Evolutionary conservation across 2,329 filamentous ascomycete species (phyloP).

Genomic region (Decorospora gaudefroyi): DNA sequence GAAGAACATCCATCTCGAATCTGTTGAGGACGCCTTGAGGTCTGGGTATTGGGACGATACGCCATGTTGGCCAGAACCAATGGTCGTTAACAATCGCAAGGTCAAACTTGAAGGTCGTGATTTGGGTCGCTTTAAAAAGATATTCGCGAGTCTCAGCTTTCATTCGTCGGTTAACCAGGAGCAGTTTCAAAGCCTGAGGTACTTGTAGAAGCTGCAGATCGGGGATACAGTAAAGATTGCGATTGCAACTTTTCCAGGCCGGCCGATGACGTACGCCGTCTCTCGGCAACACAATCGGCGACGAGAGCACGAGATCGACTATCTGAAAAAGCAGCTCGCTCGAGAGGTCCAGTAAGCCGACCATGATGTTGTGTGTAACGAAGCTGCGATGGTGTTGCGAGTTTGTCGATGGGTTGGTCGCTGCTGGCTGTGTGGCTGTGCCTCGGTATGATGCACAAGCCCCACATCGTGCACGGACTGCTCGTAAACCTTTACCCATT

Average conservation of each 20-base stretch:
- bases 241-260: neutral
- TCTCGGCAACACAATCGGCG: neutral
- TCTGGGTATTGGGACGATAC: conserved; percentile 9
- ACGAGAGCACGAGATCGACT: conserved; percentile 11
- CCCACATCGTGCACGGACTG: conserved; percentile 1
- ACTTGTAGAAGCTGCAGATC: neutral
- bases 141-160: conserved; percentile 10
- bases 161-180: conserved; percentile 8
- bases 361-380: conserved; percentile 9
- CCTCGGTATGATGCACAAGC: neutral
- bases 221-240: conserved; percentile 10
- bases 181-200: conserved; percentile 2
- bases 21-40: conserved; percentile 1
- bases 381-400: neutral
- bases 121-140: conserved; percentile 7
- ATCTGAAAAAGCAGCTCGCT: conserved; percentile 19
- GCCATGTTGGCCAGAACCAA: conserved; percentile 25
- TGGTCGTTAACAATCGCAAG: conserved; percentile 18
- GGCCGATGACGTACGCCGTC: conserved; percentile 12
- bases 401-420: no score
- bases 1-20: conserved; percentile 15
- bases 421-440: no score
- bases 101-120: conserved; percentile 13
- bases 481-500: no score
- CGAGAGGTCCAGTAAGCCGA: conserved; percentile 16